Evolutionary conservation across 1,284 basidiomycete genomes (phyloP).

Genomic region (Tremellales sp.): DNA sequence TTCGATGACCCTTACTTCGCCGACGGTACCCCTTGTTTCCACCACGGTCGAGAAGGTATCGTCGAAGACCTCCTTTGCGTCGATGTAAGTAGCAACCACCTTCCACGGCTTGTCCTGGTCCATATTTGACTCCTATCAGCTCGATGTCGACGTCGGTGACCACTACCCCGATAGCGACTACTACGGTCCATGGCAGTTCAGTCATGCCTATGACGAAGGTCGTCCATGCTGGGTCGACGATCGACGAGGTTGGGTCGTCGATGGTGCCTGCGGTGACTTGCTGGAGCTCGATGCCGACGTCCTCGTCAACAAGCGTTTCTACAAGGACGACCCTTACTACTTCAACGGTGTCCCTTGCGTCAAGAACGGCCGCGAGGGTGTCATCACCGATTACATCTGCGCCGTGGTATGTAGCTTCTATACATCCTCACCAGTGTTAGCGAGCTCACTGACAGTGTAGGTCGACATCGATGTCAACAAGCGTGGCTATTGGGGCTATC

Average conservation of each 20-base stretch:
- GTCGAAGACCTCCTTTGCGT: constrained; percentile 15
- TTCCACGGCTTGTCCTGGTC: not conserved
- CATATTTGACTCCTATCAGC: not conserved
- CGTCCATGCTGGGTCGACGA: not conserved
- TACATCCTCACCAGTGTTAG: not conserved
- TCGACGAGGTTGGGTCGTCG: not conserved
- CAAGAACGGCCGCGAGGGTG: not conserved
- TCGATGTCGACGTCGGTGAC: constrained; percentile 4
- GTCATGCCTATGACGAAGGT: not conserved
- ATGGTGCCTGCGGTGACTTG: constrained; percentile 2
- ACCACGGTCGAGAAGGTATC: constrained; percentile 14
- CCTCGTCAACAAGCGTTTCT: constrained; percentile 10
- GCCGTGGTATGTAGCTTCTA: not conserved
- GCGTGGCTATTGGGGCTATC: not conserved
- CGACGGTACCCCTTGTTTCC: constrained; percentile 17
- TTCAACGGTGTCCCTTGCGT: constrained; percentile 5
- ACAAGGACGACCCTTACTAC: constrained; percentile 14
- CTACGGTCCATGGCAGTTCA: constrained; percentile 1
- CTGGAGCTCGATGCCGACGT: not conserved
- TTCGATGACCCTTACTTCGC: constrained; percentile 7
- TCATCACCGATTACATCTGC: not conserved
- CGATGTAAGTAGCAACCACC: constrained; percentile 6
- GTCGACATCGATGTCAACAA: constrained; percentile 2
- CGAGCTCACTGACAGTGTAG: not conserved
- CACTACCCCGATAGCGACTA: not conserved